phyloP scores from a whole-genome alignment of 1,139 yeast genomes.

The Torulaspora globosa region DNA sequence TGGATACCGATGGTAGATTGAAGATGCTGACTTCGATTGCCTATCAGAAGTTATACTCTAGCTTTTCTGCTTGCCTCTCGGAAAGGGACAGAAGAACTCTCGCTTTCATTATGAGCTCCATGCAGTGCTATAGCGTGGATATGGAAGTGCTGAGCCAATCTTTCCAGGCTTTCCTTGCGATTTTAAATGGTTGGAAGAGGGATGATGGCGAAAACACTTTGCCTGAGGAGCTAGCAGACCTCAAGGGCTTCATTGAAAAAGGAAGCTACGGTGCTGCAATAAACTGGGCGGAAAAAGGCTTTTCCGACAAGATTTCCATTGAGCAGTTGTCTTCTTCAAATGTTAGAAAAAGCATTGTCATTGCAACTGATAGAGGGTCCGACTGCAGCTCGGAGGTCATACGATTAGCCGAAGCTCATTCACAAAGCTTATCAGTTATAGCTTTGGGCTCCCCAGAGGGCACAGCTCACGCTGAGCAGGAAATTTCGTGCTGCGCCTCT shows the following conservation, averaged over 20 bases:
- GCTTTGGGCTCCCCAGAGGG: slow-evolving; percentile 81
- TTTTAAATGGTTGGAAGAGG: not conserved
- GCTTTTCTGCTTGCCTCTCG: slow-evolving; percentile 49
- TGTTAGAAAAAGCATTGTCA: slow-evolving; percentile 37
- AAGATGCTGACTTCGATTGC: slow-evolving; percentile 38
- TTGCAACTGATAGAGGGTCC: slow-evolving; percentile 58
- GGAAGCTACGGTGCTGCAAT: slow-evolving; percentile 9
- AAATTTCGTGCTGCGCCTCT: slow-evolving; percentile 45
- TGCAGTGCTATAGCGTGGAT: not conserved
- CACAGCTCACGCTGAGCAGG: slow-evolving; percentile 50
- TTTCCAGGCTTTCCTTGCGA: not conserved
- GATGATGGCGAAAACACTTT: not conserved
- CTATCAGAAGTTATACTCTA: slow-evolving; percentile 46
- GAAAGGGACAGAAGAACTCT: slow-evolving; percentile 47
- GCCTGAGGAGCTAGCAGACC: slow-evolving; percentile 1
- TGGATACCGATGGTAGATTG: slow-evolving; percentile 17
- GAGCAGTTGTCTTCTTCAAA: slow-evolving; percentile 6
- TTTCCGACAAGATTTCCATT: slow-evolving; percentile 1
- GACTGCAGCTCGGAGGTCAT: slow-evolving; percentile 63
- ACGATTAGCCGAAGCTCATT: slow-evolving; percentile 39
- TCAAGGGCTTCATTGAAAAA: not conserved
- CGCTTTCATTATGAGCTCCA: slow-evolving; percentile 24
- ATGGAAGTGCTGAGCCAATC: not conserved
- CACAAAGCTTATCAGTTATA: slow-evolving; percentile 42
- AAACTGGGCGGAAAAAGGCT: slow-evolving; percentile 1